Conservation (phyloP, 805 yeast species). For the Lipomyces oligophaga region DNA sequence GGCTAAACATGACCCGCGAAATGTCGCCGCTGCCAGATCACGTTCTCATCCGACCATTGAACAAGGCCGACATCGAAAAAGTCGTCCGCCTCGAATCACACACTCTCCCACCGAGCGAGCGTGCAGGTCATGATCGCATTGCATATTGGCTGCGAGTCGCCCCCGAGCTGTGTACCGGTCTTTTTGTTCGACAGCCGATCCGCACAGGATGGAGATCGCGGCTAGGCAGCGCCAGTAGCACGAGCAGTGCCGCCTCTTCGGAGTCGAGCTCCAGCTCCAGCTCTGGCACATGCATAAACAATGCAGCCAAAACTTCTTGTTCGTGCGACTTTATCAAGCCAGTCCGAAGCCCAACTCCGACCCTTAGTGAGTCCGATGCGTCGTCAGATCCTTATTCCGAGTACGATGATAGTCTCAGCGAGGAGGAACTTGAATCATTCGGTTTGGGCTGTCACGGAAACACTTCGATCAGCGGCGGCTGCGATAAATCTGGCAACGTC, state of each 20-base stretch:
- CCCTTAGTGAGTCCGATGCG: constrained; percentile 1
- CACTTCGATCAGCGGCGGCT: too few species aligned
- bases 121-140: constrained; percentile 61
- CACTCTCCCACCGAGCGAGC: constrained; percentile 69
- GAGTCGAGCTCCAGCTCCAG: neutral
- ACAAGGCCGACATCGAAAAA: constrained; percentile 65
- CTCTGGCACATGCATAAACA: too few species aligned
- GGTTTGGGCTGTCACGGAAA: constrained; percentile 24
- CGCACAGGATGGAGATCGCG: constrained; percentile 30
- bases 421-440: too few species aligned
- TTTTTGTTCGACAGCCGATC: constrained; percentile 67
- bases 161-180: constrained; percentile 87
- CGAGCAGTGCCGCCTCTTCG: constrained; percentile 3
- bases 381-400: neutral
- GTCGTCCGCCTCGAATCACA: constrained; percentile 56
- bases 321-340: too few species aligned
- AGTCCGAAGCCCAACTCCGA: too few species aligned
- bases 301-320: neutral
- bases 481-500: constrained; percentile 18
- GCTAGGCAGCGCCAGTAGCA: constrained; percentile 4
- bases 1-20: neutral
- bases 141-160: constrained; percentile 71
- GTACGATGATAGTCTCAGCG: constrained; percentile 1
- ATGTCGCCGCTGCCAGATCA: constrained; percentile 48
- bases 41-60: constrained; percentile 69